Conservation (phyloP, 1,284 basidiomycete genomes). For the Trametes versicolor region DNA sequence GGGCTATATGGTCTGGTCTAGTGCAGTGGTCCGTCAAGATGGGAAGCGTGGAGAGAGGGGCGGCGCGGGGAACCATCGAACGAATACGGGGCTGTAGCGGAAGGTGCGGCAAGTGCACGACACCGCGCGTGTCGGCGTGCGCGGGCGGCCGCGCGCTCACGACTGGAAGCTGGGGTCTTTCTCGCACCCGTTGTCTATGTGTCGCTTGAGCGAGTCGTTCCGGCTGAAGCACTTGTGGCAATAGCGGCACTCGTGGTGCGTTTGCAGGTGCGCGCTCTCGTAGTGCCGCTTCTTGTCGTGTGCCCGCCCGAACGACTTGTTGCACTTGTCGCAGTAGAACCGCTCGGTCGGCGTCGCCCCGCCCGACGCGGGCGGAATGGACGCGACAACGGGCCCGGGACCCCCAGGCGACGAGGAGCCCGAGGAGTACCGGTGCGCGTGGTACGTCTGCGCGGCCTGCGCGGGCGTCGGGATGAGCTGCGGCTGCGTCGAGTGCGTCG, state of each 20-base stretch:
- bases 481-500: constrained; percentile 9
- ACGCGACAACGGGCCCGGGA: constrained; percentile 27
- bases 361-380: constrained; percentile 37
- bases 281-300: constrained; percentile 83
- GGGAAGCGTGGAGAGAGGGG: not conserved
- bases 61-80: constrained; percentile 21
- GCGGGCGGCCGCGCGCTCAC: constrained; percentile 15
- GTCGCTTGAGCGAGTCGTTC: constrained; percentile 64
- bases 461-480: constrained; percentile 40
- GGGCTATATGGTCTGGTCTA: constrained; percentile 19
- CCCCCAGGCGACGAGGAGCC: constrained; percentile 27
- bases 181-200: constrained; percentile 68
- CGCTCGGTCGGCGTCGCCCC: constrained; percentile 51
- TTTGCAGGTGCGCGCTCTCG: constrained; percentile 75
- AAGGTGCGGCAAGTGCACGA: constrained; percentile 19
- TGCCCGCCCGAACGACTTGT: constrained; percentile 78
- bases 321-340: constrained; percentile 74
- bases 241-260: constrained; percentile 71
- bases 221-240: constrained; percentile 82
- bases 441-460: constrained; percentile 35
- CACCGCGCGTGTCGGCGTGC: not conserved
- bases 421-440: constrained; percentile 31
- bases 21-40: constrained; percentile 18
- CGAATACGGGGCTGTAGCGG: constrained; percentile 24
- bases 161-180: constrained; percentile 35